phyloP scores from a whole-genome alignment of 2,329 filamentous ascomycete genomes.

The Cercospora canescens region DNA sequence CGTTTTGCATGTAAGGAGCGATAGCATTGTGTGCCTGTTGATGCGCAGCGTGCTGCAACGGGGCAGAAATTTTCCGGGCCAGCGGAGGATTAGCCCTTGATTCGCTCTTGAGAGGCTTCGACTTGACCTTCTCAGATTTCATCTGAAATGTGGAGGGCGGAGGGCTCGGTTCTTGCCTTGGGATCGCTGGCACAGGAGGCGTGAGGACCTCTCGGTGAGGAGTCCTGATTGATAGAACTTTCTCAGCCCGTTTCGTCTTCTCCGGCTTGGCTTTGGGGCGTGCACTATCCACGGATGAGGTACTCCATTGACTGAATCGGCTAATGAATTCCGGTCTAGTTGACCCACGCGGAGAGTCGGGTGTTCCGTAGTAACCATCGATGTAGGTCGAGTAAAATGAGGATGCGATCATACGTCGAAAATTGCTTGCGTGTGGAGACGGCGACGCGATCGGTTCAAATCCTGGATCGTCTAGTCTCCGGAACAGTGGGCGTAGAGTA shows the following conservation, averaged over 20 bases:
- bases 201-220: background rate
- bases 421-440: background rate
- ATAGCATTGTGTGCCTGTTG: background rate
- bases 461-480: conserved; percentile 20
- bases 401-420: background rate
- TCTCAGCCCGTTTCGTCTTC: background rate
- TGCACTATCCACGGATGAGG: background rate
- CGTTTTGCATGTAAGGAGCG: background rate
- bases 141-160: background rate
- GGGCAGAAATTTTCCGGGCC: background rate
- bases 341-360: background rate
- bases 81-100: background rate
- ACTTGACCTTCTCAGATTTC: background rate
- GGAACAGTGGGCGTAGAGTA: conserved; percentile 36
- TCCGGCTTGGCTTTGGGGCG: background rate
- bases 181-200: background rate
- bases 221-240: background rate
- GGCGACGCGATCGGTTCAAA: background rate
- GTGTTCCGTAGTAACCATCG: conserved; percentile 1
- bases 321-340: conserved; percentile 9
- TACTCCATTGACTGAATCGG: conserved; percentile 19
- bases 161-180: background rate
- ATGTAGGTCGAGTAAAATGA: conserved; percentile 8
- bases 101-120: background rate
- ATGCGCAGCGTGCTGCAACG: background rate